Percentiles rank a stretch among this genome's conserved stretches.
phyloP scores from a whole-genome alignment of 176 grass and related monocot species.

The Oryza australiensis region DNA sequence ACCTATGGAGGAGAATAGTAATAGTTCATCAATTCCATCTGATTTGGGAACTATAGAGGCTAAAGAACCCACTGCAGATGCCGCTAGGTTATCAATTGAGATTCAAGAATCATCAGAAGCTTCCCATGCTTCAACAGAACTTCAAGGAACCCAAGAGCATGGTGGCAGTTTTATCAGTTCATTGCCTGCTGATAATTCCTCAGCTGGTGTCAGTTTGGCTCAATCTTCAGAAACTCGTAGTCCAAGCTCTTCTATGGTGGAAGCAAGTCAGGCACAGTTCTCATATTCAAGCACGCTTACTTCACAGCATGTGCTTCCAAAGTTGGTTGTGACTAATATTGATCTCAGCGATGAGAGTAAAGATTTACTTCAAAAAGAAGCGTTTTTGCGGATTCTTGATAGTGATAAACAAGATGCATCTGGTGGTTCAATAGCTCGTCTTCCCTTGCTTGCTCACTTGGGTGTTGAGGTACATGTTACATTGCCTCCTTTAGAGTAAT shows the following conservation, averaged over 20 bases:
- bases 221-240: slow-evolving; percentile 65
- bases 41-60: slow-evolving; percentile 44
- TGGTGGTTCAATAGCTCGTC: slow-evolving; percentile 55
- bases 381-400: slow-evolving; percentile 78
- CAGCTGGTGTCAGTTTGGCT: slow-evolving; percentile 46
- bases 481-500: slow-evolving; percentile 13
- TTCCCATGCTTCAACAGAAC: slow-evolving; percentile 69
- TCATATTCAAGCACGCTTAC: slow-evolving; percentile 34
- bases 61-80: slow-evolving; percentile 57
- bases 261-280: slow-evolving; percentile 60
- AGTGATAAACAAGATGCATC: slow-evolving; percentile 72
- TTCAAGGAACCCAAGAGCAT: slow-evolving; percentile 58
- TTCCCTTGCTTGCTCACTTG: slow-evolving; percentile 82
- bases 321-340: slow-evolving; percentile 74
- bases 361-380: slow-evolving; percentile 81
- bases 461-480: slow-evolving; percentile 78
- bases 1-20: slow-evolving; percentile 44
- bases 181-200: slow-evolving; percentile 52
- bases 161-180: slow-evolving; percentile 54
- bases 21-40: slow-evolving; percentile 45
- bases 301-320: slow-evolving; percentile 71
- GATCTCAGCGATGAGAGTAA: slow-evolving; percentile 80
- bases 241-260: slow-evolving; percentile 49
- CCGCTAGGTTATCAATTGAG: slow-evolving; percentile 45
- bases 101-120: slow-evolving; percentile 72